A percentile compares a stretch with the other conserved stretches of the same genome.
These are phyloP conservation scores for Glycine latifolia DNA, from an alignment of 306 rosid genomes.

Conservation along the genomic window DNA sequence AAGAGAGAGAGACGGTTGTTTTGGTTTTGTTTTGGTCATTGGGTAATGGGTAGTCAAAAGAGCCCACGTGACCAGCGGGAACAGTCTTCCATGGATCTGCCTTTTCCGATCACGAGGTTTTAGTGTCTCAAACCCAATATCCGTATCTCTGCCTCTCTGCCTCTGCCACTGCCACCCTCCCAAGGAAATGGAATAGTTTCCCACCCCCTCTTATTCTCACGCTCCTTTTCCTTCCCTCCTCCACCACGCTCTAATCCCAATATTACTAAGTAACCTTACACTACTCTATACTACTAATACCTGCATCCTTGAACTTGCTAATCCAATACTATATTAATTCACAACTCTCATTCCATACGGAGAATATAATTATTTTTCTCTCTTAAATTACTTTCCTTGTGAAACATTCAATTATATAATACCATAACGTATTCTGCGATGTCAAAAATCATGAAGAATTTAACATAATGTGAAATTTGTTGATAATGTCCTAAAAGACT, in stretches of 20 bases:
- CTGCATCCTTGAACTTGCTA: too few relatives aligned
- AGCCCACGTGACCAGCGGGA: conserved; percentile 90
- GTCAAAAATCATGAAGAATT: too few relatives aligned
- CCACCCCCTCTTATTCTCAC: background rate
- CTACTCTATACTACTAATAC: too few relatives aligned
- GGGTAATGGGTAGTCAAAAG: conserved; percentile 74
- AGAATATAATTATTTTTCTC: too few relatives aligned
- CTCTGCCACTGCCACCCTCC: conserved; percentile 73
- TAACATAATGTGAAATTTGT: too few relatives aligned
- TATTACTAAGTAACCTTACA: background rate
- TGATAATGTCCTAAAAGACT: too few relatives aligned
- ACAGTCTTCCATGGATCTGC: conserved; percentile 96
- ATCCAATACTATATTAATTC: too few relatives aligned
- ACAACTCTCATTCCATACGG: too few relatives aligned
- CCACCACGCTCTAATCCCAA: conserved; percentile 58
- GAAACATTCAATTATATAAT: too few relatives aligned
- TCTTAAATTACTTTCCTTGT: too few relatives aligned
- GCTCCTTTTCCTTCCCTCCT: conserved; percentile 30
- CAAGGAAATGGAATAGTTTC: conserved; percentile 72
- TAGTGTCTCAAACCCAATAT: conserved; percentile 58
- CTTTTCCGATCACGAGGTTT: conserved; percentile 99
- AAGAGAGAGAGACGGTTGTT: too few relatives aligned
- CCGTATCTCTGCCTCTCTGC: conserved; percentile 51
- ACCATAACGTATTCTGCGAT: too few relatives aligned
- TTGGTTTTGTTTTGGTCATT: conserved; percentile 23